phyloP scores from a whole-genome alignment of 2,329 filamentous ascomycete genomes.

The Lasiodiplodia hormozganensis region DNA sequence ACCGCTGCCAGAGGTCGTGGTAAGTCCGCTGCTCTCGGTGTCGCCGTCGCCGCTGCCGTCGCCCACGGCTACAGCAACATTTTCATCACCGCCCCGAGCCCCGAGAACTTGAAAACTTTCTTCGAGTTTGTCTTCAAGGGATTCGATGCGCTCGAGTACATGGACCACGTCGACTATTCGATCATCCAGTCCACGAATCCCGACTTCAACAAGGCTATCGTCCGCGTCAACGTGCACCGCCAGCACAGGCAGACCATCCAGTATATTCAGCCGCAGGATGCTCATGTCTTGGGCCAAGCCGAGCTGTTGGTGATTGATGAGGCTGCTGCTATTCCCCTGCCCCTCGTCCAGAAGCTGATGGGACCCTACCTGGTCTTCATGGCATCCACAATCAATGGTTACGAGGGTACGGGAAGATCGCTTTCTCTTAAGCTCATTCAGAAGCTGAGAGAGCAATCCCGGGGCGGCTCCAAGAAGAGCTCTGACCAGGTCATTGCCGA shows the following conservation, averaged over 20 bases:
- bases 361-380: slow-evolving; percentile 98
- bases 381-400: slow-evolving; percentile 98
- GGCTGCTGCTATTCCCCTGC: slow-evolving; percentile 93
- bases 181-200: slow-evolving; percentile 98
- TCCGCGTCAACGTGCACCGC: slow-evolving; percentile 92
- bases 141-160: slow-evolving; percentile 91
- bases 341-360: slow-evolving; percentile 91
- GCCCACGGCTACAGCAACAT: slow-evolving; percentile 99
- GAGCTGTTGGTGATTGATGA: slow-evolving; percentile 97
- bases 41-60: slow-evolving; percentile 91
- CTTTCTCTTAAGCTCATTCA: slow-evolving; percentile 96
- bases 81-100: slow-evolving; percentile 96
- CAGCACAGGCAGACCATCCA: slow-evolving; percentile 98
- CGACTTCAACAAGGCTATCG: slow-evolving; percentile 98
- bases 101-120: slow-evolving; percentile 97
- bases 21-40: slow-evolving; percentile 94
- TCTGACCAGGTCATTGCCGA: slow-evolving; percentile 74
- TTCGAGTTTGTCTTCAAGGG: slow-evolving; percentile 99
- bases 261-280: slow-evolving; percentile 96
- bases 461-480: slow-evolving; percentile 63
- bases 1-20: slow-evolving; percentile 94
- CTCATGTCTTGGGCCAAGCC: slow-evolving; percentile 92
- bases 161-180: slow-evolving; percentile 95
- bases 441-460: slow-evolving; percentile 91
- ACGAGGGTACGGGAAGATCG: slow-evolving; percentile 94